Conservation (phyloP, 2,329 filamentous ascomycete species). For the Fusarium graminum region DNA sequence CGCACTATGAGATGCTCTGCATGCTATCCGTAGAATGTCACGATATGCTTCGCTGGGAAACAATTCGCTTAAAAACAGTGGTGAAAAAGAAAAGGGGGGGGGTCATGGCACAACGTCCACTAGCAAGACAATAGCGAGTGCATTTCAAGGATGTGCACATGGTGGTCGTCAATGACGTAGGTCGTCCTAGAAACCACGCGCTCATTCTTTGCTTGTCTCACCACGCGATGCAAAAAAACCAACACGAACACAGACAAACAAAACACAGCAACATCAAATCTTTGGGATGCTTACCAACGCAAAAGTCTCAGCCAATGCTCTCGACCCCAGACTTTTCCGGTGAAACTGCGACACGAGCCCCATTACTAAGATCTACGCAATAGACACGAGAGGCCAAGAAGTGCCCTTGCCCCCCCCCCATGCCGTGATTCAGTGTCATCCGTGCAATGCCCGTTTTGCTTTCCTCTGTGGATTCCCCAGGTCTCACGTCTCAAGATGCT, state of each 20-base stretch:
- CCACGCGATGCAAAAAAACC: conserved; percentile 23
- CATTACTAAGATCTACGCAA: conserved; percentile 26
- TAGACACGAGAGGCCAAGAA: conserved; percentile 6
- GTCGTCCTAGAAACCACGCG: conserved; percentile 48
- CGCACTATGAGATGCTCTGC: neutral
- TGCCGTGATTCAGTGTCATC: conserved; percentile 21
- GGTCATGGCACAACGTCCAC: conserved; percentile 9
- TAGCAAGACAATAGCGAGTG: conserved; percentile 20
- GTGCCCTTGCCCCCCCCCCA: conserved; percentile 4
- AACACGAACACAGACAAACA: neutral
- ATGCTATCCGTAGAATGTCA: conserved; percentile 10
- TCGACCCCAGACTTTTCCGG: conserved; percentile 15
- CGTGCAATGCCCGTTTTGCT: conserved; percentile 18
- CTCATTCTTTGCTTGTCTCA: conserved; percentile 48
- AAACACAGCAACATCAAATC: neutral
- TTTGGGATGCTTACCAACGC: neutral
- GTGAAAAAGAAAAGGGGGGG: neutral
- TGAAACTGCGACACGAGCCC: conserved; percentile 9
- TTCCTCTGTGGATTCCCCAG: conserved; percentile 17
- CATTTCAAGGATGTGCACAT: conserved; percentile 30
- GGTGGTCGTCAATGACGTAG: conserved; percentile 46
- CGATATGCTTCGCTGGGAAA: conserved; percentile 7
- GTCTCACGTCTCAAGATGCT: conserved; percentile 42
- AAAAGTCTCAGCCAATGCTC: conserved; percentile 7
- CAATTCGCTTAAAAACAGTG: conserved; percentile 20